A percentile compares a stretch with the other conserved stretches of the same genome.
Evolutionary conservation across 345 rosid species (phyloP).

Genomic region (Anastatica hierochuntica): DNA sequence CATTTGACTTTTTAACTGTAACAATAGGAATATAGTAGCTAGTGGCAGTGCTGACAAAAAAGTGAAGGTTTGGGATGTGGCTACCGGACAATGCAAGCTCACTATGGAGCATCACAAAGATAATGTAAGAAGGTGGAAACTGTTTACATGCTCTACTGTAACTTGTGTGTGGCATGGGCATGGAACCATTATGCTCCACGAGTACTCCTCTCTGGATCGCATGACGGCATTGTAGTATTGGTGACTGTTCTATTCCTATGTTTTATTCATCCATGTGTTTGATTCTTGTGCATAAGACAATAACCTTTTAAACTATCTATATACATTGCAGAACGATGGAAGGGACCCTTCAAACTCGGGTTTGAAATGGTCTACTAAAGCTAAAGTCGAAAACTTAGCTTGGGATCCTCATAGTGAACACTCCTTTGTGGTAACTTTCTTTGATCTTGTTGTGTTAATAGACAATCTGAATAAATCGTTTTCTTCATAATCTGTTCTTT

Average conservation of each 20-base stretch:
- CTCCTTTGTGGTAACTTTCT: conserved; percentile 53
- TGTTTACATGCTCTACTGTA: background rate
- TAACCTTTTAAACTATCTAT: background rate
- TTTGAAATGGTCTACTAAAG: conserved; percentile 48
- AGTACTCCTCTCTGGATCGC: conserved; percentile 87
- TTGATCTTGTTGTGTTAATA: no score
- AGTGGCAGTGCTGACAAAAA: conserved; percentile 78
- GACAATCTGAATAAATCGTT: no score
- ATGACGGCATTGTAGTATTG: conserved; percentile 66
- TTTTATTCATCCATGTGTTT: background rate
- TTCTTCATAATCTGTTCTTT: no score
- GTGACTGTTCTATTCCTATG: conserved; percentile 29
- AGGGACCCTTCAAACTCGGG: conserved; percentile 61
- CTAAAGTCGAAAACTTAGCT: conserved; percentile 63
- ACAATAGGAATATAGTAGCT: conserved; percentile 68
- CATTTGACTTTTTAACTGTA: background rate
- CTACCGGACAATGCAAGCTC: conserved; percentile 47
- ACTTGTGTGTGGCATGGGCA: conserved; percentile 38
- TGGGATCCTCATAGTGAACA: conserved; percentile 86
- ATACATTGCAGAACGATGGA: conserved; percentile 54
- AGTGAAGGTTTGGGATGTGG: conserved; percentile 80
- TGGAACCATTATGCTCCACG: conserved; percentile 69
- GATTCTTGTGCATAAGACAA: background rate
- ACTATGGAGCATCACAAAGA: conserved; percentile 71
- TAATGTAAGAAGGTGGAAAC: conserved; percentile 34